These are phyloP conservation scores for Crucibulum laeve DNA, from an alignment of 768 basidiomycete species.

Conservation along the genomic window DNA sequence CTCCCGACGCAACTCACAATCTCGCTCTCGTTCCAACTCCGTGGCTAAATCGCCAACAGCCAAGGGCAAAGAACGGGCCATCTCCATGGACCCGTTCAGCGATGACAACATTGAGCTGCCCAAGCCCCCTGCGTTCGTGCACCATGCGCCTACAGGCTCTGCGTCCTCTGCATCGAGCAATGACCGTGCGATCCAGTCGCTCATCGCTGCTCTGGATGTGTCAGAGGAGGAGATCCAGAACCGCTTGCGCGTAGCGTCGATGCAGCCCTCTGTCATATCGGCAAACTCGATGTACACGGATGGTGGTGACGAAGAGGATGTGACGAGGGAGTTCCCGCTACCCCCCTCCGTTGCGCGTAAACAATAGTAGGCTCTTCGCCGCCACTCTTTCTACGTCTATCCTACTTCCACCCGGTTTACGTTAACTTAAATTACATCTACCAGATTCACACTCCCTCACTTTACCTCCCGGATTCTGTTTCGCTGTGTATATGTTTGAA, in stretches of 20 bases:
- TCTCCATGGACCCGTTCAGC: constrained; percentile 33
- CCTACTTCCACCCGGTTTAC: too few relatives aligned
- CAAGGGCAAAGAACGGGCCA: constrained; percentile 29
- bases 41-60: constrained; percentile 34
- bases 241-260: constrained; percentile 51
- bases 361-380: neutral
- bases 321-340: constrained; percentile 33
- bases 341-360: constrained; percentile 23
- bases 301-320: constrained; percentile 29
- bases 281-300: constrained; percentile 24
- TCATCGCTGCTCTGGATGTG: constrained; percentile 62
- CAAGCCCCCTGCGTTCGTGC: constrained; percentile 21
- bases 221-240: constrained; percentile 41
- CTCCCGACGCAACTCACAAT: constrained; percentile 2
- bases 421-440: too few relatives aligned
- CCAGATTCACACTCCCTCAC: too few relatives aligned
- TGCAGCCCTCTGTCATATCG: constrained; percentile 49
- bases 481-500: too few relatives aligned
- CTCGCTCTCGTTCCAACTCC: constrained; percentile 35
- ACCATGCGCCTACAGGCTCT: constrained; percentile 27
- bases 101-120: constrained; percentile 29
- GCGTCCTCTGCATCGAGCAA: constrained; percentile 37
- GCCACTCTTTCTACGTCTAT: too few relatives aligned
- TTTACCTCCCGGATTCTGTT: too few relatives aligned
- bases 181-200: constrained; percentile 55